Evolutionary conservation across 345 rosid genomes (phyloP).

Genomic region (Populus pruinosa): DNA sequence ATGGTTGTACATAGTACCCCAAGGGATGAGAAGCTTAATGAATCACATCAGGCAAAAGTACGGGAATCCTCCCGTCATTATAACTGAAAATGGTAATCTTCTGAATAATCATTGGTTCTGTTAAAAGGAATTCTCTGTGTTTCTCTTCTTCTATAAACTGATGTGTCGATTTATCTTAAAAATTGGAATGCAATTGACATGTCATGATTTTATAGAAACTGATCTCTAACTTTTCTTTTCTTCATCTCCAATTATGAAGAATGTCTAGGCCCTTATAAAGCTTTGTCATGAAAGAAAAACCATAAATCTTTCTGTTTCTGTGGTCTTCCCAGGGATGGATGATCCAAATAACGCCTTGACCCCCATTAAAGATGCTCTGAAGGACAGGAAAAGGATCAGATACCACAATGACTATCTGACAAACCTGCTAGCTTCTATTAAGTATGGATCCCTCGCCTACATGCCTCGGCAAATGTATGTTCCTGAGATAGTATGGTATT

Average conservation of each 20-base stretch:
- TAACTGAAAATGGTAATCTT: constrained; percentile 64
- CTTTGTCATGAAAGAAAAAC: background rate
- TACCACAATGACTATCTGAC: constrained; percentile 79
- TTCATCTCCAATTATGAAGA: background rate
- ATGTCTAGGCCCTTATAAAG: background rate
- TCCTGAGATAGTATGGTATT: background rate
- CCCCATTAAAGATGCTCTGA: constrained; percentile 52
- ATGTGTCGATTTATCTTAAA: background rate
- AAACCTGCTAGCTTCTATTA: constrained; percentile 72
- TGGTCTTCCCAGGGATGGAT: constrained; percentile 75
- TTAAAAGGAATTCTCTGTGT: background rate
- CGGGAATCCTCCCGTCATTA: constrained; percentile 51
- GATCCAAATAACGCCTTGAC: constrained; percentile 54
- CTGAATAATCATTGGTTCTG: background rate
- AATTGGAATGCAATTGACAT: too few relatives aligned
- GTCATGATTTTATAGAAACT: too few relatives aligned
- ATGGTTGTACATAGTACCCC: constrained; percentile 70
- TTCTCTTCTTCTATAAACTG: background rate
- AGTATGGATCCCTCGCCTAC: constrained; percentile 27
- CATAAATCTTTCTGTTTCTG: background rate
- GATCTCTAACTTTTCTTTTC: background rate
- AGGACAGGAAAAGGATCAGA: constrained; percentile 75
- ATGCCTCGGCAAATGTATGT: background rate
- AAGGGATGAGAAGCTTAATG: constrained; percentile 63
- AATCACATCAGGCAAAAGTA: constrained; percentile 64